A percentile compares a stretch with the other conserved stretches of the same genome.
Evolutionary conservation across 371 early-diverging fungal species (phyloP).

Genomic region (Rhizopus stolonifer): DNA sequence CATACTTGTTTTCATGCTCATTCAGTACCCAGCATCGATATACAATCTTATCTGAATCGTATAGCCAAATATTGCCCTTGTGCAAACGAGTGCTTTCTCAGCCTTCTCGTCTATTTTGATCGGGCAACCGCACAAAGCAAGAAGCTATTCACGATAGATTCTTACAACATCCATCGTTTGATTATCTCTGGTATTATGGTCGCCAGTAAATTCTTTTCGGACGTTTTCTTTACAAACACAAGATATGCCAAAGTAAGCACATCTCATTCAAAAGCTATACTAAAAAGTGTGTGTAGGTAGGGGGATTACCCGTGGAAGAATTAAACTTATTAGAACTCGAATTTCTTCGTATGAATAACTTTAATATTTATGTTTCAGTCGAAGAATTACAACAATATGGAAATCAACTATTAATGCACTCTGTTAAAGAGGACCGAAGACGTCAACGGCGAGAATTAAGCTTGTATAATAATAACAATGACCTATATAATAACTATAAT

Average conservation of each 20-base stretch:
- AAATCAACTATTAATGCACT: slow-evolving; percentile 62
- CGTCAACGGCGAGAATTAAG: too few species aligned
- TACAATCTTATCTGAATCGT: slow-evolving; percentile 77
- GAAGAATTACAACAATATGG: slow-evolving; percentile 82
- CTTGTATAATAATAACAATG: too few species aligned
- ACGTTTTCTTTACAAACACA: slow-evolving; percentile 89
- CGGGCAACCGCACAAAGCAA: slow-evolving; percentile 57
- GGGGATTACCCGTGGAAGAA: slow-evolving; percentile 89
- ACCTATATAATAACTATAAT: too few species aligned
- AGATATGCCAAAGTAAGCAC: slow-evolving; percentile 79
- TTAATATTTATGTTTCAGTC: slow-evolving; percentile 69
- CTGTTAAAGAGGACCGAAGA: too few species aligned
- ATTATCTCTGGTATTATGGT: slow-evolving; percentile 82
- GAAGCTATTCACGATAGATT: slow-evolving; percentile 70
- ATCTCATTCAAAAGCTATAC: background rate
- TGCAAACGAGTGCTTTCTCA: slow-evolving; percentile 81
- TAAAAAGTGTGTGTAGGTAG: slow-evolving; percentile 61
- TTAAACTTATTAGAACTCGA: slow-evolving; percentile 88
- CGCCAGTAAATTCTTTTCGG: slow-evolving; percentile 82
- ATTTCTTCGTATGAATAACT: slow-evolving; percentile 70
- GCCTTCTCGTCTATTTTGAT: slow-evolving; percentile 84
- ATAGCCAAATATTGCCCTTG: slow-evolving; percentile 91
- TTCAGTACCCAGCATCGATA: slow-evolving; percentile 69
- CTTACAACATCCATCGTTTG: slow-evolving; percentile 87
- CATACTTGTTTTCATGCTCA: slow-evolving; percentile 90